Base-by-base conservation (phyloP, 768 basidiomycete species). In the Tulasnella sp. region DNA sequence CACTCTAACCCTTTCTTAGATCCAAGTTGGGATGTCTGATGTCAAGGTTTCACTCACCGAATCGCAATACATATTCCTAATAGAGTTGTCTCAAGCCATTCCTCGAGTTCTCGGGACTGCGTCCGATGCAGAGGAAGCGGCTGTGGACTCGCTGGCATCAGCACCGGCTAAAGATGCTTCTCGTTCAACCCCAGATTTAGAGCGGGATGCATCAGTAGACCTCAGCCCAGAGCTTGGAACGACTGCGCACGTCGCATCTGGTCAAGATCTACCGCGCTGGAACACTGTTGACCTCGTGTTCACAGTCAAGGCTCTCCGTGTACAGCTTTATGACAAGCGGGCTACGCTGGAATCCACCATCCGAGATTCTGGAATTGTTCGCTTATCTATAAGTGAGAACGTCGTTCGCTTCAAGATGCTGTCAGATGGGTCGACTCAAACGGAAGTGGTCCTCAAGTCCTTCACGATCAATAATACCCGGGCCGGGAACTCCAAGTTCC, bases 381-480 rank as follows among this genome's bases (percentile, higher is more conserved):
- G 83, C 46, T 91, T 98, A 66, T 83, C 90, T 1, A 72, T 99
- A 59, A 86, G 84, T 63, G 80, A 85, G 65, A 89, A 82, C 63
- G 80, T 77, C 30, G 73, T 96, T 58, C 81, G 89, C 49, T 75
- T 87, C 65, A 94, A 96, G 71, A 75, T 82, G 65, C 76, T 91
- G 24, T 85, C 84, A 19, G 82, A 93, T 68, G 85, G 87, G 19
- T 80, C 89, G n/a, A 76, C 80, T 61, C 91, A 96, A 69, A 84
- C 86, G 2, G 92, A 96, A 70, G 73, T 97, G 49, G 76, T 92
- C 25, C 71, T 97, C n/a, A 82, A 83, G 65, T 93, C 94, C 0
- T 85, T 98, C 67, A 91, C 91, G 0, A 85, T 97, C 76, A 83
- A 79, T 69, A 93, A 94, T 68, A 97, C 84, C 1, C 78, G 85